Evolutionary conservation across 495 filamentous ascomycete genomes (phyloP).

Genomic region (Hypoxylon rickii): DNA sequence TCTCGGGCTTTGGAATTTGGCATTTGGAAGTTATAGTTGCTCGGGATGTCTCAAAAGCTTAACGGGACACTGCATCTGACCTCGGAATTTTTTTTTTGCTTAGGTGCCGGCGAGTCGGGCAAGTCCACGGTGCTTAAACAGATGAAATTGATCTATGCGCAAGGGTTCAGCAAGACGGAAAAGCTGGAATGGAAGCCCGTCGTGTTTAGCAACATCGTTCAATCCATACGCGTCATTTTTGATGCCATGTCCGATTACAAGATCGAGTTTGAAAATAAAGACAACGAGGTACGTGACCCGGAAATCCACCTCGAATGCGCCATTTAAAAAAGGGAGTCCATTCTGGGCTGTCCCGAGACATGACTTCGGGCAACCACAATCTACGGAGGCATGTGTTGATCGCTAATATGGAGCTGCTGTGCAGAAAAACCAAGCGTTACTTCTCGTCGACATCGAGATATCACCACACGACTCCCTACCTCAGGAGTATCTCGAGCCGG

Average conservation of each 20-base stretch:
- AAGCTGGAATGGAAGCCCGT: constrained; percentile 91
- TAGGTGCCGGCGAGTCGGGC: constrained; percentile 95
- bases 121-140: constrained; percentile 99
- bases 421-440: constrained; percentile 58
- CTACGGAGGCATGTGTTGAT: constrained; percentile 3
- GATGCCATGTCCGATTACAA: constrained; percentile 91
- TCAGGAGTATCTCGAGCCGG: constrained; percentile 69
- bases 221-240: constrained; percentile 85
- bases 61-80: constrained; percentile 35
- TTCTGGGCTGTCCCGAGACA: constrained; percentile 34
- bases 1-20: too few species aligned
- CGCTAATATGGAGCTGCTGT: constrained; percentile 15
- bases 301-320: constrained; percentile 16
- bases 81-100: constrained; percentile 13
- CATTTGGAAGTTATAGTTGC: too few species aligned
- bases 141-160: constrained; percentile 97
- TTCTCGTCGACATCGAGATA: constrained; percentile 72
- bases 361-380: neutral
- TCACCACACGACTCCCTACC: constrained; percentile 75
- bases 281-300: constrained; percentile 71
- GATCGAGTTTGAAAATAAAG: constrained; percentile 73
- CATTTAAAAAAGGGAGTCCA: too few species aligned
- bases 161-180: constrained; percentile 89
- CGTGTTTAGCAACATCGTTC: constrained; percentile 90
- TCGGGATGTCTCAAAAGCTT: constrained; percentile 19